phyloP scores from a whole-genome alignment of 169 alveolate genomes.

The Plasmodium coatneyi region DNA sequence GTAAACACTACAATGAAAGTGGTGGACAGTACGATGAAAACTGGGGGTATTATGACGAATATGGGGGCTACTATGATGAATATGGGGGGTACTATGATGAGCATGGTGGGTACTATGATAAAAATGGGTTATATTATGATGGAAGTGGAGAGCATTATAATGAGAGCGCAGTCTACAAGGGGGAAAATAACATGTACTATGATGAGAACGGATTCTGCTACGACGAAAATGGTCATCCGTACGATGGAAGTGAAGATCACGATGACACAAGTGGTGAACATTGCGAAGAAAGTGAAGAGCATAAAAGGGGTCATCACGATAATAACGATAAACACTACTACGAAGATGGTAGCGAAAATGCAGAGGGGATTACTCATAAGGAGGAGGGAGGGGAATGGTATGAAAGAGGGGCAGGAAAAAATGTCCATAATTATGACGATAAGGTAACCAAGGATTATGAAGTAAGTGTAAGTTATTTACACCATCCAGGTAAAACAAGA shows the following conservation, averaged over 20 bases:
- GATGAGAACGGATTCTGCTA: not conserved
- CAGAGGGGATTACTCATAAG: not conserved
- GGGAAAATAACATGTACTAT: not conserved
- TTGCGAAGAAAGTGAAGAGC: not conserved
- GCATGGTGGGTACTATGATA: not conserved
- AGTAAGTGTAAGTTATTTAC: not conserved
- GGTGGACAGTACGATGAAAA: slow-evolving; percentile 1
- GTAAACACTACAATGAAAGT: not conserved
- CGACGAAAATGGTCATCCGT: not conserved
- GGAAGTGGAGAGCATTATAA: slow-evolving; percentile 26
- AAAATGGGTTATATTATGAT: slow-evolving; percentile 20
- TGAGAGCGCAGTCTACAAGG: not conserved
- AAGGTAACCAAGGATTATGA: not conserved
- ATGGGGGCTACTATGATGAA: slow-evolving; percentile 4
- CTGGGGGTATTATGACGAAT: not conserved
- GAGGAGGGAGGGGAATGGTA: not conserved
- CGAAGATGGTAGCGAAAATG: not conserved
- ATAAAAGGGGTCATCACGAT: not conserved
- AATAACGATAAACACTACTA: not conserved
- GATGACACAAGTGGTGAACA: not conserved
- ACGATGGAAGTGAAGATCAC: slow-evolving; percentile 1
- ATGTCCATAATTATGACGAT: not conserved
- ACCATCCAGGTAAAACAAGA: not conserved
- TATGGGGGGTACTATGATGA: not conserved
- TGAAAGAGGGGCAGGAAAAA: not conserved